A percentile compares a stretch with the other conserved stretches of the same genome.
Conservation (phyloP, 768 basidiomycete species). For the Pulveroboletus sp. region DNA sequence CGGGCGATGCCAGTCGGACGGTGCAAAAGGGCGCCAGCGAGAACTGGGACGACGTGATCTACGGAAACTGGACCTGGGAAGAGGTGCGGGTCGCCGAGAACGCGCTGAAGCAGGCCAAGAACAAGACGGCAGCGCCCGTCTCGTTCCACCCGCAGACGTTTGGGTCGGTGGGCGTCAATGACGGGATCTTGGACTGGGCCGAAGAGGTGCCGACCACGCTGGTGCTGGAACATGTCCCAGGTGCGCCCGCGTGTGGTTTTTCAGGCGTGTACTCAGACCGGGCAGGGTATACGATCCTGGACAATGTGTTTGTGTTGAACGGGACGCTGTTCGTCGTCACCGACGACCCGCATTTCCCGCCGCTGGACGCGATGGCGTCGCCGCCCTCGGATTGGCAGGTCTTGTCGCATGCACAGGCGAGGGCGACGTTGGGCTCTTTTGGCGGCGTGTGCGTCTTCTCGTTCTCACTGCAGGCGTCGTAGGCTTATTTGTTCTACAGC, state of each 20-base stretch:
- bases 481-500: no score
- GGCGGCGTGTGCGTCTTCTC: constrained; percentile 55
- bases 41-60: constrained; percentile 58
- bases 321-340: constrained; percentile 74
- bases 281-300: constrained; percentile 79
- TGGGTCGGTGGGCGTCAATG: constrained; percentile 39
- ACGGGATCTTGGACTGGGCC: constrained; percentile 57
- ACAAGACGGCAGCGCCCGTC: constrained; percentile 36
- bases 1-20: constrained; percentile 41
- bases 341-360: constrained; percentile 62
- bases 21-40: constrained; percentile 37
- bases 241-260: constrained; percentile 36
- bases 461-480: no score
- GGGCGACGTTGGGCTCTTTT: constrained; percentile 45
- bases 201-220: constrained; percentile 52
- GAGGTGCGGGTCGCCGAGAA: constrained; percentile 57
- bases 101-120: constrained; percentile 44
- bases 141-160: constrained; percentile 17
- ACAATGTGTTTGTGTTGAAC: constrained; percentile 75
- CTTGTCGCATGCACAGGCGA: constrained; percentile 51
- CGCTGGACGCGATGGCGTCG: constrained; percentile 48
- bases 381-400: constrained; percentile 58
- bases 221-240: constrained; percentile 64
- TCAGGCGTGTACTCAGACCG: neutral
- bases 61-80: constrained; percentile 70